Evolutionary conservation across 108 stramenopile genomes (phyloP), one percentile per base, ranked within the genome.

Genomic region (Skeletonema marinoi): DNA sequence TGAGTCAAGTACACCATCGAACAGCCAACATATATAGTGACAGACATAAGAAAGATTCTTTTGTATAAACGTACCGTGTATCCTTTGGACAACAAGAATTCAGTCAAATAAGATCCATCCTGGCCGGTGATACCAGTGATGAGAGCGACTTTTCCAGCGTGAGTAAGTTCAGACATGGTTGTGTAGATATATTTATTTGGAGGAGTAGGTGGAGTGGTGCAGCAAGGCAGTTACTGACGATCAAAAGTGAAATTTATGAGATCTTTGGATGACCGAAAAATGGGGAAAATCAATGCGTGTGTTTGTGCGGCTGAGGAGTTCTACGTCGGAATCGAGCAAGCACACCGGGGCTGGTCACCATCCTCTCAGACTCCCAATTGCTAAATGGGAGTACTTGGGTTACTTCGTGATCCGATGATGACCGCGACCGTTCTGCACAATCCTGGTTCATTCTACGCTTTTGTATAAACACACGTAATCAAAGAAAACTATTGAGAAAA

Each of bases 61-160:
- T 1, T 33, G 31, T 12, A 21, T 31, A n/a, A 67, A 89, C 92
- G 80, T 80, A 96, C 94, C 56, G 85, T 85, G 80, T 97, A 98
- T 73, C 98, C 98, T 80, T 99, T 99, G 11, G 86, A 89, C 29
- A 99, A 77, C 33, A 98, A 80, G 39, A 98, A 87, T 79, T 98
- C 98, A 6, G 97, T 92, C 48, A 99, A 88, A 74, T 99, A 99
- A 17, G 97, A 98, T 32, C 99, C 99, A 85, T 99, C 99, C 74
- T 99, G 99, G 9, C 99, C 99, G 16, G 99, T 99, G 72, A 99
- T 98, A 50, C 99, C 99, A 32, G 98, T 99, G 76, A 99, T 89
- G 14, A 99, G 85, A 12, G 98, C 98, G 16, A 92, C 90, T 83
- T 95, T 96, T 42, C 79, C 79, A 44, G 67, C 67, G 54, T 56